Evolutionary conservation across 805 yeast species (phyloP).

Genomic region (Phaffomyces thermotolerans): DNA sequence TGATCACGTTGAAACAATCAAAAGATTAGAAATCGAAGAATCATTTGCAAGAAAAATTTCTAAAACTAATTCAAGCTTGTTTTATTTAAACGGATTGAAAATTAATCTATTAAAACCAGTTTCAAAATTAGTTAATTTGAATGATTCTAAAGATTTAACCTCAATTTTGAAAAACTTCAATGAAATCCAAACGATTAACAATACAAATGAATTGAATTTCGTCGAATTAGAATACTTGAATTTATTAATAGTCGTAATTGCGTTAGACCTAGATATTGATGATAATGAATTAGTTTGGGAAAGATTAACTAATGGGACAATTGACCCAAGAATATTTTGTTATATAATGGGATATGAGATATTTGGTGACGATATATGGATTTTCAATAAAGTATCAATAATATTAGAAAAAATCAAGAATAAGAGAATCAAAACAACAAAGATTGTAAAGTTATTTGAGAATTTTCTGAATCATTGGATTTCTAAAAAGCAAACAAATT

Average conservation of each 20-base stretch:
- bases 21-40: slow-evolving; percentile 10
- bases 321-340: slow-evolving; percentile 20
- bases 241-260: slow-evolving; percentile 26
- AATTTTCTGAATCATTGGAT: slow-evolving; percentile 20
- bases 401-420: slow-evolving; percentile 9
- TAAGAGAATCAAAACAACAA: slow-evolving; percentile 13
- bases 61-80: slow-evolving; percentile 7
- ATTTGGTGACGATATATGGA: slow-evolving; percentile 14
- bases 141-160: slow-evolving; percentile 3
- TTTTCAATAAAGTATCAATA: slow-evolving; percentile 16
- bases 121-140: slow-evolving; percentile 16
- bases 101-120: slow-evolving; percentile 15
- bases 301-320: slow-evolving; percentile 23
- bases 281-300: slow-evolving; percentile 13
- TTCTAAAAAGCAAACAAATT: slow-evolving; percentile 6
- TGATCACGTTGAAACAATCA: background rate
- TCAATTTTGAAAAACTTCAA: slow-evolving; percentile 21
- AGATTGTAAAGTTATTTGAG: slow-evolving; percentile 13
- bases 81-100: slow-evolving; percentile 7
- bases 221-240: slow-evolving; percentile 33
- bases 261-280: slow-evolving; percentile 16
- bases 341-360: slow-evolving; percentile 13
- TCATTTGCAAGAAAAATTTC: slow-evolving; percentile 16
- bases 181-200: slow-evolving; percentile 15
- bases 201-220: slow-evolving; percentile 29